Base-by-base conservation (phyloP, 345 rosid genomes). In the Corchorus olitorius region DNA sequence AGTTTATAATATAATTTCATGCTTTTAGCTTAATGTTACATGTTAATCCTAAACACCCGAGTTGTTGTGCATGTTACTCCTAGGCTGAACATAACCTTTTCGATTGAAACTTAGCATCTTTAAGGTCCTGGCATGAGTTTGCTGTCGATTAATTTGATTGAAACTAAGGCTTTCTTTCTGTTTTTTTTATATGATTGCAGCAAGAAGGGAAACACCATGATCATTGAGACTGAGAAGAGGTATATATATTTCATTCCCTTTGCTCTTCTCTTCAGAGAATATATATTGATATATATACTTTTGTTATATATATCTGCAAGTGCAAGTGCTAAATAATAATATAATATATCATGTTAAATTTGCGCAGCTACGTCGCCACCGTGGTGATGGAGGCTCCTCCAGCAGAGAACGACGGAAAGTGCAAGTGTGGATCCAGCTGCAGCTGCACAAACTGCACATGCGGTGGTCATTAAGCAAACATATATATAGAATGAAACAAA, bases 361-460 rank as follows among this genome's bases (percentile, higher is more conserved):
- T 58, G 15, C 72, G 83, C 88, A 90, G 94, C 93, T 79, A 69
- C 78, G 80, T 77, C 73, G 82, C 73, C 74, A 73, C 84, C 6
- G 80, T 86, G 48, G 64, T 66, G 60, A 81, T 87, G 86, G 96
- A 86, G 15, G 84, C 76, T 65, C 86, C 76, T 69, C 85, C 84
- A 0, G 91, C 85, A 1, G 94, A 87, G 84, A 74, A 86, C 65
- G 87, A 87, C 1, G 89, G 94, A 78, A 80, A 88, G 73, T 94
- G 98, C 97, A 88, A 91, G 89, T 94, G 98, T 74, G 96, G 98
- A 20, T 19, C 84, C 52, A 77, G 39, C 86, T 94, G 98, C 93
- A 19, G 84, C 53, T 94, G 98, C 81, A 68, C 75, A 27, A n/a
- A 76, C 84, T 94, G 97, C 91, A 84, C 92, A 52, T 92, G 98